A percentile compares a stretch with the other conserved stretches of the same genome.
phyloP scores from a whole-genome alignment of 305 asterid species.

The Nicotiana rustica region DNA sequence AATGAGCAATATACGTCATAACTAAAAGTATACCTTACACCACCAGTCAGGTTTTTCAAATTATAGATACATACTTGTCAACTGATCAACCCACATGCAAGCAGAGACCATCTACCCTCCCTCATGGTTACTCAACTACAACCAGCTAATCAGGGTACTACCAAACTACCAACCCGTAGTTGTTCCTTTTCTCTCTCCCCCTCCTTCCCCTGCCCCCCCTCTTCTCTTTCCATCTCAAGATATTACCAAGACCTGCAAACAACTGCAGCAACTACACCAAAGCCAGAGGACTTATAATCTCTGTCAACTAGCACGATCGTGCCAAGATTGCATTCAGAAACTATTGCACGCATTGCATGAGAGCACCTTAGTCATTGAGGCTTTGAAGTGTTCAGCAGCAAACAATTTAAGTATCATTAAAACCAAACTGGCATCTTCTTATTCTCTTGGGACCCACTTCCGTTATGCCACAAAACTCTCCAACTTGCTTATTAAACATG shows the following conservation, averaged over 20 bases:
- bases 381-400: slow-evolving; percentile 4
- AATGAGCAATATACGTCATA: not conserved
- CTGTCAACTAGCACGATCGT: not conserved
- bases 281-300: slow-evolving; percentile 1
- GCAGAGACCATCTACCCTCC: not conserved
- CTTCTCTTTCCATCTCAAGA: not conserved
- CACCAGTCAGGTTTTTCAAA: not conserved
- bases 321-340: not conserved
- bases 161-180: not conserved
- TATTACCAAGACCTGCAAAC: not conserved
- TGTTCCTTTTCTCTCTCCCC: not conserved
- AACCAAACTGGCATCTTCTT: not conserved
- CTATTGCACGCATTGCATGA: not conserved
- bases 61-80: not conserved
- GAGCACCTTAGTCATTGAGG: not conserved
- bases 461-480: not conserved
- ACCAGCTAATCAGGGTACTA: not conserved
- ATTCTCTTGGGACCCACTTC: slow-evolving; percentile 16
- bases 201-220: not conserved
- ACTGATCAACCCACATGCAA: not conserved
- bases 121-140: not conserved
- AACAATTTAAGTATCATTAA: not conserved
- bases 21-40: not conserved
- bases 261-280: not conserved
- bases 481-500: not conserved